These are phyloP conservation scores for Agaricus sinodeliciosus DNA, from an alignment of 768 basidiomycete species.

Conservation along the genomic window DNA sequence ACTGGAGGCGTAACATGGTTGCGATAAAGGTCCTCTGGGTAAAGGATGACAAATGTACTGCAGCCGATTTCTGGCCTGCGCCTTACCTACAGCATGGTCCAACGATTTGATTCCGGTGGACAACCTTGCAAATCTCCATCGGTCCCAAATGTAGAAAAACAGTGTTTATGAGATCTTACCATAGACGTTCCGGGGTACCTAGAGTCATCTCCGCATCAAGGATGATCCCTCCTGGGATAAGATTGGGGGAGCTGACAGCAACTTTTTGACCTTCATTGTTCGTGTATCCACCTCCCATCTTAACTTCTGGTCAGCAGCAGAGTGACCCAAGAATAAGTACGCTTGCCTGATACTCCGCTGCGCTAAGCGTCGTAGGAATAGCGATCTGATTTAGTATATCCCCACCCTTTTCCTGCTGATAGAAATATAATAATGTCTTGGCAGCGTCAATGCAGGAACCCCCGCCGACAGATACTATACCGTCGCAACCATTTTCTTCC, in stretches of 20 bases:
- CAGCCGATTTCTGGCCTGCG: background rate
- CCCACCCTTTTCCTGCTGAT: constrained; percentile 50
- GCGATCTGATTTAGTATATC: constrained; percentile 60
- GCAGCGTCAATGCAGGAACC: constrained; percentile 77
- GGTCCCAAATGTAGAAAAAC: background rate
- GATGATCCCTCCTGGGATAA: constrained; percentile 69
- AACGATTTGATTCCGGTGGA: constrained; percentile 76
- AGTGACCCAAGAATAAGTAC: background rate
- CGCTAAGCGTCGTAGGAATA: constrained; percentile 77
- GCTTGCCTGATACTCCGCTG: constrained; percentile 65
- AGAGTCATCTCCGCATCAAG: constrained; percentile 73
- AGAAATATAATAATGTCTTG: constrained; percentile 62
- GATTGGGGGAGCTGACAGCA: constrained; percentile 43
- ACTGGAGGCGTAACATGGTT: constrained; percentile 47
- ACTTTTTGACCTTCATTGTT: constrained; percentile 65
- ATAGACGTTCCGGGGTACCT: constrained; percentile 66
- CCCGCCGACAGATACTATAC: constrained; percentile 70
- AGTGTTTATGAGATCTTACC: constrained; percentile 33
- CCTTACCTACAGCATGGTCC: constrained; percentile 70
- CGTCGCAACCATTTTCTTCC: constrained; percentile 52
- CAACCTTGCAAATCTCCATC: constrained; percentile 36
- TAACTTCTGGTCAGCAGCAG: constrained; percentile 1
- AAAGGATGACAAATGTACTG: background rate
- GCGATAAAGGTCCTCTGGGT: constrained; percentile 57
- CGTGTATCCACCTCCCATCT: constrained; percentile 68